Percentiles rank a stretch among this genome's conserved stretches.
Conservation (phyloP, 2,329 filamentous ascomycete genomes). For the Amphichorda felina region DNA sequence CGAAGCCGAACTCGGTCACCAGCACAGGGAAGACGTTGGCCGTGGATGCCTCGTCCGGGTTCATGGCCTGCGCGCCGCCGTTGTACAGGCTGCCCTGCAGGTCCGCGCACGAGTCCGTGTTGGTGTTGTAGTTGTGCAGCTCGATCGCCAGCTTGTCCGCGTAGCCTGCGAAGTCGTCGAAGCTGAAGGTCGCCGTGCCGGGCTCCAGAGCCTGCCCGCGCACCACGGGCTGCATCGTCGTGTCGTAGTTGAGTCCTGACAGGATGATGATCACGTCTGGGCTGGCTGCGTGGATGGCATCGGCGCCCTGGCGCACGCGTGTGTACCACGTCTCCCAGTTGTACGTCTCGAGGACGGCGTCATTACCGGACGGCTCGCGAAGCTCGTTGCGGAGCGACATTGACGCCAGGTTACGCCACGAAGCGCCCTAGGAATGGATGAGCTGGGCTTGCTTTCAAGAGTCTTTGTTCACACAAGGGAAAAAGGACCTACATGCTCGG, state of each 20-base stretch:
- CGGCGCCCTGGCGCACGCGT: conserved; percentile 33
- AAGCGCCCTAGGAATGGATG: conserved; percentile 27
- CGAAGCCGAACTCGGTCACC: conserved; percentile 43
- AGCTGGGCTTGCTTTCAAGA: neutral
- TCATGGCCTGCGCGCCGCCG: conserved; percentile 41
- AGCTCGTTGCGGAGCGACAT: conserved; percentile 43
- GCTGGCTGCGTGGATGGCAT: conserved; percentile 38
- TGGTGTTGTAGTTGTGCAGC: conserved; percentile 47
- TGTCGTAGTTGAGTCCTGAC: conserved; percentile 46
- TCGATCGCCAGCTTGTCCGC: conserved; percentile 45
- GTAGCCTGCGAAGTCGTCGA: conserved; percentile 34
- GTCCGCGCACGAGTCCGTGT: conserved; percentile 31
- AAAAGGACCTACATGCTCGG: conserved; percentile 32
- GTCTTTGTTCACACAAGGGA: neutral
- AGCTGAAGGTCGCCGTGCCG: conserved; percentile 28
- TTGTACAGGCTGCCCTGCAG: conserved; percentile 33
- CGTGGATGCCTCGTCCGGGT: conserved; percentile 18
- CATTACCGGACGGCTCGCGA: conserved; percentile 27
- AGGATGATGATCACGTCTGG: conserved; percentile 42
- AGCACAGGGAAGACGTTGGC: conserved; percentile 26
- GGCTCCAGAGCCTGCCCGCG: conserved; percentile 33
- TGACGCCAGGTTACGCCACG: conserved; percentile 34
- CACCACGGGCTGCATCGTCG: conserved; percentile 37
- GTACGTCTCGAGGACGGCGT: conserved; percentile 25
- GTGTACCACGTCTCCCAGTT: conserved; percentile 46